Conservation (phyloP, 2,329 filamentous ascomycete species). For the Coniella vitis region DNA sequence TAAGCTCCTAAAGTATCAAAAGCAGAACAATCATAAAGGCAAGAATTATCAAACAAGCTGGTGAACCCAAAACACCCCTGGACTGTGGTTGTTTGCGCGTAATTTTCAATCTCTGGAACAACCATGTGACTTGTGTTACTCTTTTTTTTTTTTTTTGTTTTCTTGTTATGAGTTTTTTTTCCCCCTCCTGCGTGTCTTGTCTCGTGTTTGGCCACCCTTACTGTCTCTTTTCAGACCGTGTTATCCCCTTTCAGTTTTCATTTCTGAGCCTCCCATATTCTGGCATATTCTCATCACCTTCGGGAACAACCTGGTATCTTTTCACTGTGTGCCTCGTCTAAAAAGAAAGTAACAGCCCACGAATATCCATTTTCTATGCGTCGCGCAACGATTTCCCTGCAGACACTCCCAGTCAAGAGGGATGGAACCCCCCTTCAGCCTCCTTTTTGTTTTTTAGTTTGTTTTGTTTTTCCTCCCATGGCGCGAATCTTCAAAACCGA, state of each 20-base stretch:
- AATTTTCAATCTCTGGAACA: no score
- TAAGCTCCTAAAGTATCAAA: no score
- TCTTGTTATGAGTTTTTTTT: neutral
- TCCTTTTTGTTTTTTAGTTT: neutral
- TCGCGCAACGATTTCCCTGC: neutral
- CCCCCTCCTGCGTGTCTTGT: no score
- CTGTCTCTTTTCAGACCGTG: no score
- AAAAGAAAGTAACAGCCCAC: neutral
- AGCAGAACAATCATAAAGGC: no score
- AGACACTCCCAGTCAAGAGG: neutral
- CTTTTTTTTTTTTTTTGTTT: neutral
- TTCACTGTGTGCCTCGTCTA: conserved; percentile 1
- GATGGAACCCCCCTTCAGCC: neutral
- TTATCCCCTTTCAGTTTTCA: conserved; percentile 9
- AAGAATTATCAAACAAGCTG: no score
- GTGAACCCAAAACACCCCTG: no score
- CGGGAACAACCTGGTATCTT: conserved; percentile 1
- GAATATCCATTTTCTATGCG: conserved; percentile 1
- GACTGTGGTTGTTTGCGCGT: no score
- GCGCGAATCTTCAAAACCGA: neutral
- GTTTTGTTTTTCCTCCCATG: neutral
- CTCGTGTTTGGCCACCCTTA: no score
- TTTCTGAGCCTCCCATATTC: conserved; percentile 32
- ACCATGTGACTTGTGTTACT: no score
- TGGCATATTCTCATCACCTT: neutral